Conservation (phyloP, 2,329 filamentous ascomycete genomes). For the Aulographum hederae region DNA sequence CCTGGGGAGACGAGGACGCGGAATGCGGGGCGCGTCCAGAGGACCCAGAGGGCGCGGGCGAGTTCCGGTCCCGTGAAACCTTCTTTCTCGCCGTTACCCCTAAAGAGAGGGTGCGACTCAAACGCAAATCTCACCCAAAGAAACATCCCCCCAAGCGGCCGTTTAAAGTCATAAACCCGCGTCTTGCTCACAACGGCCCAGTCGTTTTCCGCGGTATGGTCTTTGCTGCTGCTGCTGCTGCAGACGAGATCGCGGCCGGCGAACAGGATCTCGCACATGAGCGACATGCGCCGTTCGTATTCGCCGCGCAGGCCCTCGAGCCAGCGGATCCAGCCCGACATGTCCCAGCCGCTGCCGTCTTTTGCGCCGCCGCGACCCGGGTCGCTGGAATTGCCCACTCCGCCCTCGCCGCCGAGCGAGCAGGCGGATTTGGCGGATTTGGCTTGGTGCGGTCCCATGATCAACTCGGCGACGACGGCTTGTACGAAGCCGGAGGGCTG, state of each 20-base stretch:
- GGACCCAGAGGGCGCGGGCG: slow-evolving; percentile 49
- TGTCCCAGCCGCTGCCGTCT: slow-evolving; percentile 50
- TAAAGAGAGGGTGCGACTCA: slow-evolving; percentile 47
- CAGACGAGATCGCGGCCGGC: slow-evolving; percentile 47
- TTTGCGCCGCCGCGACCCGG: slow-evolving; percentile 27
- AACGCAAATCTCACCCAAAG: slow-evolving; percentile 63
- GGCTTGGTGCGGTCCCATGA: slow-evolving; percentile 51
- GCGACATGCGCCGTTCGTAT: slow-evolving; percentile 71
- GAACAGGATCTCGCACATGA: slow-evolving; percentile 60
- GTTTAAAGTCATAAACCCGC: slow-evolving; percentile 55
- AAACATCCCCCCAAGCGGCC: slow-evolving; percentile 84
- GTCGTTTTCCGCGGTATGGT: slow-evolving; percentile 28
- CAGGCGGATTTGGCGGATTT: too few relatives aligned
- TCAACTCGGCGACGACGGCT: slow-evolving; percentile 55
- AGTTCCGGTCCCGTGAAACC: slow-evolving; percentile 36
- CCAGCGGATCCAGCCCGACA: slow-evolving; percentile 81
- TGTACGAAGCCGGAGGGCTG: slow-evolving; percentile 85
- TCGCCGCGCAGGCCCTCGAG: slow-evolving; percentile 64
- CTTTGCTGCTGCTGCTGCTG: slow-evolving; percentile 23
- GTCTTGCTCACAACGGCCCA: slow-evolving; percentile 64
- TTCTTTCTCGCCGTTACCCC: slow-evolving; percentile 18
- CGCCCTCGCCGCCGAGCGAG: too few relatives aligned
- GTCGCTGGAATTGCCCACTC: slow-evolving; percentile 13
- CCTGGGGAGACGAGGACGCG: slow-evolving; percentile 56
- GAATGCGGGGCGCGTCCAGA: slow-evolving; percentile 50